These are phyloP conservation scores for Fusarium caatingaense DNA, from an alignment of 2,329 filamentous ascomycete species.

Conservation along the genomic window DNA sequence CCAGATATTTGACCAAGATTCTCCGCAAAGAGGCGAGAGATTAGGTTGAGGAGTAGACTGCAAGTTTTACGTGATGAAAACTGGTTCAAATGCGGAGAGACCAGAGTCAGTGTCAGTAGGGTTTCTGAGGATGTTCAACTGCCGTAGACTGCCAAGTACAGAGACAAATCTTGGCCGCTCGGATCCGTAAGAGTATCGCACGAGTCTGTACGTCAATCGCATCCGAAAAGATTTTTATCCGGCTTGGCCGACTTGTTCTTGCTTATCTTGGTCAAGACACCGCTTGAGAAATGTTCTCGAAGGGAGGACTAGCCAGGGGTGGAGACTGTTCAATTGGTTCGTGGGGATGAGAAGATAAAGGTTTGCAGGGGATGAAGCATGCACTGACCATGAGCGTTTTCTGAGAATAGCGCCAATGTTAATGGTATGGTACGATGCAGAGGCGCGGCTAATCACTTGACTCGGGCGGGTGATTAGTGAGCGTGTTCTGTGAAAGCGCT, in stretches of 20 bases:
- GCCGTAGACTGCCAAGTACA: not conserved
- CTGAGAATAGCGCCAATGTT: constrained; percentile 8
- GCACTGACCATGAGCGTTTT: constrained; percentile 30
- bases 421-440: constrained; percentile 29
- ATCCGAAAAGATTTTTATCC: constrained; percentile 16
- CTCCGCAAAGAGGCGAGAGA: constrained; percentile 37
- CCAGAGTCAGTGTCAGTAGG: no score
- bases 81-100: constrained; percentile 29
- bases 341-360: constrained; percentile 15
- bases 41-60: constrained; percentile 38
- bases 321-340: constrained; percentile 8
- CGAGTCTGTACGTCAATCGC: constrained; percentile 14
- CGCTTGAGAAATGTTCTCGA: constrained; percentile 34
- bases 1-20: constrained; percentile 22
- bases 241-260: constrained; percentile 10
- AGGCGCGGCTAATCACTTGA: constrained; percentile 30
- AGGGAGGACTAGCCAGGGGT: constrained; percentile 25
- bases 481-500: not conserved
- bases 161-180: not conserved
- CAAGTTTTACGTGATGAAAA: constrained; percentile 28
- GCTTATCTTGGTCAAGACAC: not conserved
- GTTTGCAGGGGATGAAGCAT: constrained; percentile 13
- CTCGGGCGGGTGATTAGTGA: not conserved
- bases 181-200: constrained; percentile 25
- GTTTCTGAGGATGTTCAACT: not conserved